A percentile compares a stretch with the other conserved stretches of the same genome.
phyloP scores from a whole-genome alignment of 2,329 filamentous ascomycete species.

The Colletotrichum somersetense region DNA sequence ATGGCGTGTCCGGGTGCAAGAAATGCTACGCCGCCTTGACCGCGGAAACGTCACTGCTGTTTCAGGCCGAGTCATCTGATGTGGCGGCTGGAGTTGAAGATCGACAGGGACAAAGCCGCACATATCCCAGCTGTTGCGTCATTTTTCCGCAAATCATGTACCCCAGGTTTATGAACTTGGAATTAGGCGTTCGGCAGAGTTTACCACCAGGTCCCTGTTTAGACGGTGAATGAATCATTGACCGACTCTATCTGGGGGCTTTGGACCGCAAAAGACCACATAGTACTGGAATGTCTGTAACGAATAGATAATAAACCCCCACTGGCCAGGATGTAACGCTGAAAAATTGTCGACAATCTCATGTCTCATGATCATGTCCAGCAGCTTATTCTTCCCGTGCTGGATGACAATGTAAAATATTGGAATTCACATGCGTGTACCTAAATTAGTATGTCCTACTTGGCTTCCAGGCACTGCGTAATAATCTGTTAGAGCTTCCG shows the following conservation, averaged over 20 bases:
- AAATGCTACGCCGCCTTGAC: constrained; percentile 6
- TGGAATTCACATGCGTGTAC: not conserved
- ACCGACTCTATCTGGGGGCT: not conserved
- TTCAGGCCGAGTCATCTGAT: constrained; percentile 38
- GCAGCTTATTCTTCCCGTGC: accelerated
- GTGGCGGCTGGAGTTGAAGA: not conserved
- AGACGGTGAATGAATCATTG: too few species aligned
- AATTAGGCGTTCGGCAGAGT: not conserved
- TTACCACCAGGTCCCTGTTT: not conserved
- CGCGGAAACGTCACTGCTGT: constrained; percentile 30
- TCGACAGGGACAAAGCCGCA: constrained; percentile 15
- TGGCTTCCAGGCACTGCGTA: not conserved
- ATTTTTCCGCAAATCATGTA: constrained; percentile 25
- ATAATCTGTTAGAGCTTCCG: not conserved
- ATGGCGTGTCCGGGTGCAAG: not conserved
- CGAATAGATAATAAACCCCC: not conserved
- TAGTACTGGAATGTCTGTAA: not conserved
- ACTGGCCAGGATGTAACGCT: not conserved
- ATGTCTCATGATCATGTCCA: not conserved
- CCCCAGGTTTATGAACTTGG: constrained; percentile 10
- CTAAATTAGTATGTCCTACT: not conserved
- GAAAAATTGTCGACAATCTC: not conserved
- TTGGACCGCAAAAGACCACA: not conserved
- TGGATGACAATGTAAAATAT: not conserved
- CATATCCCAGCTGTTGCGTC: constrained; percentile 22